These are phyloP conservation scores for Mucor piriformis DNA, from an alignment of 371 early-diverging fungal genomes.

Conservation along the genomic window DNA sequence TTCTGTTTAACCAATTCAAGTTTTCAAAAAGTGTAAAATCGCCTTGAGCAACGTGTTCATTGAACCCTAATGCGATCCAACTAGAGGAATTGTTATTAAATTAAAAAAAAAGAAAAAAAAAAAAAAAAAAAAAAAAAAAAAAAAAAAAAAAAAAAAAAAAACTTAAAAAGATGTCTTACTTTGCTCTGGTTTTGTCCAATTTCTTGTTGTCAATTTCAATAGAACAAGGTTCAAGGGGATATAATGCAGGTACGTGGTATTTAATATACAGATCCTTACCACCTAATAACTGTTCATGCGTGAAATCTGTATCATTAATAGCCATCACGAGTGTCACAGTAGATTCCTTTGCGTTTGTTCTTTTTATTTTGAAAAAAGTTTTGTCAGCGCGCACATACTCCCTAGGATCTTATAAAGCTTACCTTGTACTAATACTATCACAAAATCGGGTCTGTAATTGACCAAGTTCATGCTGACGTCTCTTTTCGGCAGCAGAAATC, in stretches of 20 bases:
- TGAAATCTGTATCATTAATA: constrained; percentile 43
- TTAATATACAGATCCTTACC: constrained; percentile 29
- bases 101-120: not conserved
- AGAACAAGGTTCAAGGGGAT: constrained; percentile 54
- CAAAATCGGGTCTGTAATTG: constrained; percentile 58
- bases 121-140: not conserved
- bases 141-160: not conserved
- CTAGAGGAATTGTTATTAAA: constrained; percentile 11
- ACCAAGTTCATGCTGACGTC: constrained; percentile 36
- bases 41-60: constrained; percentile 38
- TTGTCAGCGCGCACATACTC: too few relatives aligned
- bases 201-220: constrained; percentile 52
- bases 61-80: constrained; percentile 56
- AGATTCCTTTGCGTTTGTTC: constrained; percentile 9
- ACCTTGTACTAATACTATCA: constrained; percentile 35
- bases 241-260: constrained; percentile 49
- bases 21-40: constrained; percentile 55
- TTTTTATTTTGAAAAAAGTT: too few relatives aligned
- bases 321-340: constrained; percentile 12
- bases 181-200: constrained; percentile 35
- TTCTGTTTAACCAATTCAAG: constrained; percentile 69
- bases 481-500: constrained; percentile 26
- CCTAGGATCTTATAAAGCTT: too few relatives aligned
- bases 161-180: not conserved
- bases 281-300: constrained; percentile 30